Percentiles rank a stretch among this genome's conserved stretches.
phyloP scores from a whole-genome alignment of 352 stramenopile genomes.

The Aphanomyces cochlioides region DNA sequence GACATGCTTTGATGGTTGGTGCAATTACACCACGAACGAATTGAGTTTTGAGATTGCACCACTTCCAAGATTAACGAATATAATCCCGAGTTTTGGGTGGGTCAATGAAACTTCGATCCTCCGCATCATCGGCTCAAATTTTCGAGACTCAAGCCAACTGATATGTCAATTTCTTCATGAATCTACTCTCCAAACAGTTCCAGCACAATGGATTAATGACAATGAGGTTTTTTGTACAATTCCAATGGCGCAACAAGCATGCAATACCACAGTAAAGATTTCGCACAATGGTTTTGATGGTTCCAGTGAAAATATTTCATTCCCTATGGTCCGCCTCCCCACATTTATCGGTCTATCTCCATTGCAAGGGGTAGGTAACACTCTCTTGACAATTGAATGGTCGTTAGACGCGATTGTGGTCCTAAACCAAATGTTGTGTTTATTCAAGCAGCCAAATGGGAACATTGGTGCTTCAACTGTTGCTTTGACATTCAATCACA shows the following conservation, averaged over 20 bases:
- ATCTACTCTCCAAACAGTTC: not conserved
- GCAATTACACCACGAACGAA: not conserved
- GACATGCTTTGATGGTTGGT: not conserved
- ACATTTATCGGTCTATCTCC: not conserved
- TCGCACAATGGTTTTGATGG: not conserved
- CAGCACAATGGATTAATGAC: not conserved
- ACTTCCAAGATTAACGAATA: not conserved
- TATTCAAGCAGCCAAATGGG: conserved; percentile 4
- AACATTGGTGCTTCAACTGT: not conserved
- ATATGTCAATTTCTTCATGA: not conserved
- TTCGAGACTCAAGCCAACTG: conserved; percentile 5
- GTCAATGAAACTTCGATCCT: not conserved
- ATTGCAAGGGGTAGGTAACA: not conserved
- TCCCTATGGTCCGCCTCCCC: not conserved
- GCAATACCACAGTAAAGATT: not conserved
- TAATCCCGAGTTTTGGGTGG: not conserved
- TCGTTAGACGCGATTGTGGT: not conserved
- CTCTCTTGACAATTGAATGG: not conserved
- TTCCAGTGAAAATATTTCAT: not conserved
- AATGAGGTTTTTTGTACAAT: not conserved
- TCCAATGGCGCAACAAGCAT: not conserved
- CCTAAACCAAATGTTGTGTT: not conserved
- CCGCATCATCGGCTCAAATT: not conserved
- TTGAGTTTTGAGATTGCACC: not conserved
- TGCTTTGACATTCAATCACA: not conserved